These are phyloP conservation scores for Zizania latifolia DNA, from an alignment of 176 grass and related monocot species.

Conservation along the genomic window DNA sequence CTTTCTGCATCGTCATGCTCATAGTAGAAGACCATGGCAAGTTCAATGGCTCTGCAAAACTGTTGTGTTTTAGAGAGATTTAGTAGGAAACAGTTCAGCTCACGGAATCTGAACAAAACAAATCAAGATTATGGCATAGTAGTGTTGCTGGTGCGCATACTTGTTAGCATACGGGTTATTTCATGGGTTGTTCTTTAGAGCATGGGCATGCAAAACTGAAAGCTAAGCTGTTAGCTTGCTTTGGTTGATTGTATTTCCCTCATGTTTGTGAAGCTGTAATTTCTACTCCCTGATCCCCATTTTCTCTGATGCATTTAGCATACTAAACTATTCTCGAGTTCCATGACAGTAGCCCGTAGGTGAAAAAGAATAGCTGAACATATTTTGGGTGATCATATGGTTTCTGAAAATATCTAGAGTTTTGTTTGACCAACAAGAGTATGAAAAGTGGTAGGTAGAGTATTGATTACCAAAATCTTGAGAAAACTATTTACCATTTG, in stretches of 20 bases:
- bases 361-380: neutral
- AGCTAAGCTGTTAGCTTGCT: neutral
- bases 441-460: neutral
- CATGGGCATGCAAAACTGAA: neutral
- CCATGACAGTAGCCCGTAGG: neutral
- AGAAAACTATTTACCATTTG: neutral
- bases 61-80: neutral
- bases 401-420: neutral
- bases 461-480: neutral
- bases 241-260: neutral
- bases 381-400: neutral
- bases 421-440: neutral
- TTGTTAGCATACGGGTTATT: conserved; percentile 1
- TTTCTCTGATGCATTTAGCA: neutral
- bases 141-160: neutral
- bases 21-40: neutral
- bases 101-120: neutral
- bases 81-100: neutral
- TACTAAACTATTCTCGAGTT: neutral
- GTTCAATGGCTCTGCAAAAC: neutral
- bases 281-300: neutral
- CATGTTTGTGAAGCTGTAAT: neutral
- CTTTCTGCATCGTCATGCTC: neutral
- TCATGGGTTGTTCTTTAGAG: conserved; percentile 18
- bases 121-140: neutral